phyloP scores from a whole-genome alignment of 2,329 filamentous ascomycete genomes.

The Metarhizium sp. region DNA sequence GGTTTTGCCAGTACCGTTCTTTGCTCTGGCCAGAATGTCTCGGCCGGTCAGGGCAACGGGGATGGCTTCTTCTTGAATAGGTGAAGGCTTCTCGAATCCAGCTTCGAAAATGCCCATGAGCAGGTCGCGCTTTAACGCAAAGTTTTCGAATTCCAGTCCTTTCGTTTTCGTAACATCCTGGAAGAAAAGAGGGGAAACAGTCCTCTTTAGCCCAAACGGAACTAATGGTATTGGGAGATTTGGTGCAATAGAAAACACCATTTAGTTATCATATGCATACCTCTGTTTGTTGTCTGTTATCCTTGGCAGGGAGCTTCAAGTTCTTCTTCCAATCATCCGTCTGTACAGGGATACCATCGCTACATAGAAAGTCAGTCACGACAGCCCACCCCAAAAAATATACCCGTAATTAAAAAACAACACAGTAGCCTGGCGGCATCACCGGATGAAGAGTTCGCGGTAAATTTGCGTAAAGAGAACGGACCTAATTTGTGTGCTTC shows the following conservation, averaged over 20 bases:
- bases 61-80: constrained; percentile 98
- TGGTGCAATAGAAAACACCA: neutral
- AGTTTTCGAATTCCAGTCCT: constrained; percentile 95
- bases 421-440: constrained; percentile 6
- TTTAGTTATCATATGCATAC: constrained; percentile 28
- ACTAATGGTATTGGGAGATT: neutral
- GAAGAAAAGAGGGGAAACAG: constrained; percentile 3
- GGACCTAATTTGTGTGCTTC: constrained; percentile 32
- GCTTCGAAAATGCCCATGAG: constrained; percentile 99
- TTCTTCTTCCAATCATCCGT: constrained; percentile 64
- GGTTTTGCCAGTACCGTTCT: constrained; percentile 98
- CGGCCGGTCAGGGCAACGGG: constrained; percentile 90
- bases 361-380: constrained; percentile 15
- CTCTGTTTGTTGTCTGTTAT: constrained; percentile 74
- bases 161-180: constrained; percentile 98
- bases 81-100: constrained; percentile 96
- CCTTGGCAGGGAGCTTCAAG: constrained; percentile 63
- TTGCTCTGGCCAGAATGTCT: constrained; percentile 91
- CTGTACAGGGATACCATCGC: constrained; percentile 36
- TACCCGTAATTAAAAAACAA: too few species aligned
- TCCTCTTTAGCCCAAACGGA: constrained; percentile 9
- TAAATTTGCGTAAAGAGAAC: constrained; percentile 7
- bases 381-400: neutral
- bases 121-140: constrained; percentile 86
- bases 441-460: neutral